Percentiles rank a stretch among this genome's conserved stretches.
These are phyloP conservation scores for Candida hungchunana DNA, from an alignment of 805 yeast species.

Conservation along the genomic window DNA sequence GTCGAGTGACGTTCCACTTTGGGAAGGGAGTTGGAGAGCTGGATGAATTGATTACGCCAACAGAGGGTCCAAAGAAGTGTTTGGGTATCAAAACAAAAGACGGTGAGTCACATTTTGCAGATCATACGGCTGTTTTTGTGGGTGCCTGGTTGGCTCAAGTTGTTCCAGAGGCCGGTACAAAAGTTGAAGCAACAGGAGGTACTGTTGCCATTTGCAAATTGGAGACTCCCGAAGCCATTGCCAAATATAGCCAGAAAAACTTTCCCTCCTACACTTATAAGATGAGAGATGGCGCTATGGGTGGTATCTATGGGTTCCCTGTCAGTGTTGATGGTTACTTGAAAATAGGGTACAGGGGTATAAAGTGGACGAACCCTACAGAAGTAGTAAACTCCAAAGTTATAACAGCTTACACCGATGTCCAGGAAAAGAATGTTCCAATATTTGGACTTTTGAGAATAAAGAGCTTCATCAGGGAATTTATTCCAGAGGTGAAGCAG, in stretches of 20 bases:
- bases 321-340: constrained; percentile 24
- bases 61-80: constrained; percentile 15
- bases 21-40: constrained; percentile 16
- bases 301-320: constrained; percentile 31
- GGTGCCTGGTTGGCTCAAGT: constrained; percentile 20
- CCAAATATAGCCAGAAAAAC: constrained; percentile 20
- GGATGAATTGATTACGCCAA: constrained; percentile 2
- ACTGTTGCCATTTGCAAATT: constrained; percentile 28
- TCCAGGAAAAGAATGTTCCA: constrained; percentile 27
- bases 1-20: too few species aligned
- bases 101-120: constrained; percentile 9
- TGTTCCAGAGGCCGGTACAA: constrained; percentile 28
- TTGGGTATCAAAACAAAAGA: constrained; percentile 21
- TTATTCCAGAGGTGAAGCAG: constrained; percentile 26
- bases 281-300: constrained; percentile 28
- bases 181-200: constrained; percentile 30
- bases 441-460: constrained; percentile 26
- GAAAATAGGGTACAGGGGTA: constrained; percentile 31
- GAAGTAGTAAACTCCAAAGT: constrained; percentile 22
- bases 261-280: constrained; percentile 31
- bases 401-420: constrained; percentile 26
- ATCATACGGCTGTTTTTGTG: constrained; percentile 10
- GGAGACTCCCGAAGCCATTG: constrained; percentile 12
- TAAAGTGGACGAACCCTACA: constrained; percentile 29
- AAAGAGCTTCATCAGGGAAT: constrained; percentile 24